Evolutionary conservation across 1,284 basidiomycete species (phyloP).

Genomic region (Xerocomus subilludens): DNA sequence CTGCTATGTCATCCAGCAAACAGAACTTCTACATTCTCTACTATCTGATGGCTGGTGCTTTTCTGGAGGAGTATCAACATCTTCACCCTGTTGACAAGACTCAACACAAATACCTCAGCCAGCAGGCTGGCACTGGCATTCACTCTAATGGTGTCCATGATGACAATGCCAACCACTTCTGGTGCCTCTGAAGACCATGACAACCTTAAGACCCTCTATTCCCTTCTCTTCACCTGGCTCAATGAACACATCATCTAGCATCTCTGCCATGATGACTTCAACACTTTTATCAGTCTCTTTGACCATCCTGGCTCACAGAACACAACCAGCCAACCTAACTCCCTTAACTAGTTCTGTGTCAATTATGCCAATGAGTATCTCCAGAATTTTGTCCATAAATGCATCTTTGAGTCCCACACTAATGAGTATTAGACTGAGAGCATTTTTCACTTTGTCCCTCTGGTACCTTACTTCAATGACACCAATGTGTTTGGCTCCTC

Average conservation of each 20-base stretch:
- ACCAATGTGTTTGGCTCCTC: conserved; percentile 87
- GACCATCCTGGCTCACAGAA: conserved; percentile 96
- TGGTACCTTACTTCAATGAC: conserved; percentile 91
- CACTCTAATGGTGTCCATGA: conserved; percentile 63
- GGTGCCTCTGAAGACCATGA: conserved; percentile 93
- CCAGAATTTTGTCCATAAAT: conserved; percentile 85
- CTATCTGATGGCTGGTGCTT: conserved; percentile 91
- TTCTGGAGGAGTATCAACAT: conserved; percentile 87
- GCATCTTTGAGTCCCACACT: conserved; percentile 81
- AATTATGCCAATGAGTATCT: conserved; percentile 96
- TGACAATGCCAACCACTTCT: conserved; percentile 84
- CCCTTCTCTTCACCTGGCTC: conserved; percentile 95
- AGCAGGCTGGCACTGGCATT: conserved; percentile 60
- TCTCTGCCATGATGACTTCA: conserved; percentile 90
- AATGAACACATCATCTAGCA: conserved; percentile 97
- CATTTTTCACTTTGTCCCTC: conserved; percentile 76
- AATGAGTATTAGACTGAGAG: conserved; percentile 89
- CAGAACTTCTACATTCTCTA: conserved; percentile 98
- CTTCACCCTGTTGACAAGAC: conserved; percentile 84
- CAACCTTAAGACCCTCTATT: conserved; percentile 93
- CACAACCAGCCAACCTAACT: conserved; percentile 85
- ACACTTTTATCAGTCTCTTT: conserved; percentile 93
- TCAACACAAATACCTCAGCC: conserved; percentile 86
- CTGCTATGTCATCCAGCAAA: conserved; percentile 84
- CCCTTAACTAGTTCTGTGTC: conserved; percentile 95